Evolutionary conservation across 768 basidiomycete genomes (phyloP).

Genomic region (Rhizopogon salebrosus): DNA sequence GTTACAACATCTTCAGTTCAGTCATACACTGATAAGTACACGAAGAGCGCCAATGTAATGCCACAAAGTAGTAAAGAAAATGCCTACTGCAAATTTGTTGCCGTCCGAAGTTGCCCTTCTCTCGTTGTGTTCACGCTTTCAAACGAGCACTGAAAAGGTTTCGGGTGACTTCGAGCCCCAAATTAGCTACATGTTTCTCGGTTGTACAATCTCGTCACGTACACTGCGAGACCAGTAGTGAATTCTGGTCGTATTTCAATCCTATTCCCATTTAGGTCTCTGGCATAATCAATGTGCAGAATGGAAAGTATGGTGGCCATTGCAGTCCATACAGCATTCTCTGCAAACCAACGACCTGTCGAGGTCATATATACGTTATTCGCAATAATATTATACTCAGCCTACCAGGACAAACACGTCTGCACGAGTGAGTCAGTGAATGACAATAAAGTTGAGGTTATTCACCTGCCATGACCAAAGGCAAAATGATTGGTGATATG

Average conservation of each 20-base stretch:
- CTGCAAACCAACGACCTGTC: constrained; percentile 2
- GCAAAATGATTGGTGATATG: neutral
- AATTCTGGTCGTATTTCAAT: neutral
- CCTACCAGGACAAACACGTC: constrained; percentile 1
- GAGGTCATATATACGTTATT: neutral
- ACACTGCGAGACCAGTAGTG: neutral
- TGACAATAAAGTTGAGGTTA: neutral
- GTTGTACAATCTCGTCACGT: neutral
- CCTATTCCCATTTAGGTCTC: neutral
- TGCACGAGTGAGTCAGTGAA: neutral
- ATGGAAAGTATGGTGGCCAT: neutral
- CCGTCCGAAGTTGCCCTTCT: neutral
- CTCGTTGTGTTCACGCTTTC: neutral
- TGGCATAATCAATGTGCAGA: neutral
- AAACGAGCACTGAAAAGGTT: neutral
- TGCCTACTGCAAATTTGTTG: neutral
- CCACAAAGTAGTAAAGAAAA: neutral
- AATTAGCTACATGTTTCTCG: neutral
- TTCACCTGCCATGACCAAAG: neutral
- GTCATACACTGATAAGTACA: too few species aligned
- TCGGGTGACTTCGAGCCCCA: neutral
- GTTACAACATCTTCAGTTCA: too few species aligned
- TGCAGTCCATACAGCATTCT: neutral
- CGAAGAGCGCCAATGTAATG: too few species aligned
- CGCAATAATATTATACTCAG: too few species aligned